These are phyloP conservation scores for Piloderma croceum DNA, from an alignment of 768 basidiomycete genomes.

Conservation along the genomic window DNA sequence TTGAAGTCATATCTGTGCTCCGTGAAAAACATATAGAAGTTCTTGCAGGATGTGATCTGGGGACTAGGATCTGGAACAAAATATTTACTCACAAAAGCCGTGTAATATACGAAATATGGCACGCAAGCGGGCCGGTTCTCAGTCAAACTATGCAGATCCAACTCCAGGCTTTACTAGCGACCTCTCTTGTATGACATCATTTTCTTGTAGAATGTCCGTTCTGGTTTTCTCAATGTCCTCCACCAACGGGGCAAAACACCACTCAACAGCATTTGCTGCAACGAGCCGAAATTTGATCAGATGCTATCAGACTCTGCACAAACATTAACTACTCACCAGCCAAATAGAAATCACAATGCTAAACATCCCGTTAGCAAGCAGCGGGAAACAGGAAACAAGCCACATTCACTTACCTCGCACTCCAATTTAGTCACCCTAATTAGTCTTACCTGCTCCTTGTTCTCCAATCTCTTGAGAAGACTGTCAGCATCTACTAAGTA, in stretches of 20 bases:
- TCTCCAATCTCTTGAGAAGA: conserved; percentile 36
- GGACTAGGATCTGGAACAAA: too few relatives aligned
- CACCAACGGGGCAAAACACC: background rate
- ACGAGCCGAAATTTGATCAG: background rate
- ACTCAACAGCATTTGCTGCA: background rate
- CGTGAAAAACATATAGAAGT: too few relatives aligned
- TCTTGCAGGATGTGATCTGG: too few relatives aligned
- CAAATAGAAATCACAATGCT: conserved; percentile 30
- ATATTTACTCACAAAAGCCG: too few relatives aligned
- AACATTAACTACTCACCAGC: conserved; percentile 35
- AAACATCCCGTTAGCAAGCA: background rate
- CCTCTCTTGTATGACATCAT: too few relatives aligned
- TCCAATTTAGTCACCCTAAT: background rate
- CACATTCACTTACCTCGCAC: background rate
- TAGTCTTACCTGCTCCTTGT: background rate
- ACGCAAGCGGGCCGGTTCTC: too few relatives aligned
- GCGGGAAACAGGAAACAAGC: background rate
- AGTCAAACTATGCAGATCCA: too few relatives aligned
- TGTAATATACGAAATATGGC: too few relatives aligned
- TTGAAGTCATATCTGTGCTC: too few relatives aligned
- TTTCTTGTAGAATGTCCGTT: too few relatives aligned
- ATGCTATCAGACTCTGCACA: background rate
- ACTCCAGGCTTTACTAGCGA: too few relatives aligned
- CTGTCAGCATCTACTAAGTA: conserved; percentile 39
- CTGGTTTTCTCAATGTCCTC: background rate